Evolutionary conservation across 495 filamentous ascomycete species (phyloP), one percentile per base, ranked within the genome.

Genomic region (Penicillium macrosclerotiorum): DNA sequence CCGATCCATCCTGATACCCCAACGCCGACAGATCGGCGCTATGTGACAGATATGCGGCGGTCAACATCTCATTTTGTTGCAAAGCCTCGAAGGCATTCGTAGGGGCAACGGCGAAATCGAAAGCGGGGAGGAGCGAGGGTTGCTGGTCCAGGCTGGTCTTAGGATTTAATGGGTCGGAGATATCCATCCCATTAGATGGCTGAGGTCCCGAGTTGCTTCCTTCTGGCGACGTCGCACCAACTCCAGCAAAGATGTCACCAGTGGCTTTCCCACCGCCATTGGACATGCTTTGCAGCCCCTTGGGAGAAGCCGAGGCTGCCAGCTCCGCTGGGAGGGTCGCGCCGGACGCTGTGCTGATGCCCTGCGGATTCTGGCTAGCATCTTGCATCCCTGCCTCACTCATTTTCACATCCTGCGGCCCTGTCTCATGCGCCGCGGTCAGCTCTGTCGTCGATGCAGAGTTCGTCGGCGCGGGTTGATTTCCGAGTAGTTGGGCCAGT

Each of bases 401-500:
- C 53, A 67, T 37, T 26, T 53, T 49, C 12, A 47, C 41, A 50
- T 61, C 54, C 31, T 54, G 52, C 5, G 17, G 33, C 29, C 42
- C 33, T 39, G 39, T 45, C 20, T 43, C 54, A 29, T 8, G 8
- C 27, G 8, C 27, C 8, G 14, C 20, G 16, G 9, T 14, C 5
- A 24, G 16, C 8, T 40, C 38, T 2, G 5, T 29, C 38, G 47
- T 37, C 20, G 44, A 37, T 41, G 36, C 48, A 49, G 55, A 45
- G 23, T 45, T 58, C 34, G 53, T 58, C 30, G 56, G 29, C 41
- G 59, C 51, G 19, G 59, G 31, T 33, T 67, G 66, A 49, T 67
- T 71, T 18, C 68, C 68, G 24, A 75, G 65, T 1, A 73, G 57
- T 54, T 73, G 68, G 16, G 71, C 69, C 32, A 73, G 60, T 3